A percentile compares a stretch with the other conserved stretches of the same genome.
Evolutionary conservation across 805 yeast genomes (phyloP).

Genomic region (Debaryomyces hansenii): DNA sequence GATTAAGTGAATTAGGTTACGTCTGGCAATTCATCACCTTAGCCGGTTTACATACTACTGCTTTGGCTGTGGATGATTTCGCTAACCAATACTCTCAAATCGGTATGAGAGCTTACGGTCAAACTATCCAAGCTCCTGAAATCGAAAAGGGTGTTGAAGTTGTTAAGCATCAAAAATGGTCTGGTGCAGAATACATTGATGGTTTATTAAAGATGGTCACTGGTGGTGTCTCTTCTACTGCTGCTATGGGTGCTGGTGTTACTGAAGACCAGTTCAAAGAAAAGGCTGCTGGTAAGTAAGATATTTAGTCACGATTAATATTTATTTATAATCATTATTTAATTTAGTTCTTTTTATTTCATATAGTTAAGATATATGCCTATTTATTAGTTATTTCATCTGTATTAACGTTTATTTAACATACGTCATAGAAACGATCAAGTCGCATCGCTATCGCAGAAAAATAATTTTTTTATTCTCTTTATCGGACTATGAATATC

Average conservation of each 20-base stretch:
- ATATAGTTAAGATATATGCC: neutral
- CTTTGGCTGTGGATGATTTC: constrained; percentile 85
- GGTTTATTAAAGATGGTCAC: constrained; percentile 84
- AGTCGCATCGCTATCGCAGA: neutral
- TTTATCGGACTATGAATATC: neutral
- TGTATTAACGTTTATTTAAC: too few species aligned
- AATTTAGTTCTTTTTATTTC: neutral
- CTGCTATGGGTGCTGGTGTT: constrained; percentile 98
- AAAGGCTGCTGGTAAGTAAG: constrained; percentile 14
- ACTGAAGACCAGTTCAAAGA: constrained; percentile 92
- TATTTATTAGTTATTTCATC: neutral
- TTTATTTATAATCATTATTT: neutral
- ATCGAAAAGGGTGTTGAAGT: constrained; percentile 89
- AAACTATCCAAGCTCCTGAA: constrained; percentile 81
- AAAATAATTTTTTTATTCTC: too few species aligned
- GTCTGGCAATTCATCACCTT: constrained; percentile 97
- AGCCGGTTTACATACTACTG: constrained; percentile 96
- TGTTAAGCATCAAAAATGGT: constrained; percentile 98
- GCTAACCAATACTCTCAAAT: constrained; percentile 71
- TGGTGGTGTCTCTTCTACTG: constrained; percentile 93
- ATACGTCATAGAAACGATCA: neutral
- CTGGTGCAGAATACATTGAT: constrained; percentile 97
- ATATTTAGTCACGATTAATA: constrained; percentile 2
- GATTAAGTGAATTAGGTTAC: constrained; percentile 86
- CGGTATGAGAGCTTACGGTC: constrained; percentile 97